Evolutionary conservation across 2,329 filamentous ascomycete genomes (phyloP).

Genomic region (Microcyclospora pomicola): DNA sequence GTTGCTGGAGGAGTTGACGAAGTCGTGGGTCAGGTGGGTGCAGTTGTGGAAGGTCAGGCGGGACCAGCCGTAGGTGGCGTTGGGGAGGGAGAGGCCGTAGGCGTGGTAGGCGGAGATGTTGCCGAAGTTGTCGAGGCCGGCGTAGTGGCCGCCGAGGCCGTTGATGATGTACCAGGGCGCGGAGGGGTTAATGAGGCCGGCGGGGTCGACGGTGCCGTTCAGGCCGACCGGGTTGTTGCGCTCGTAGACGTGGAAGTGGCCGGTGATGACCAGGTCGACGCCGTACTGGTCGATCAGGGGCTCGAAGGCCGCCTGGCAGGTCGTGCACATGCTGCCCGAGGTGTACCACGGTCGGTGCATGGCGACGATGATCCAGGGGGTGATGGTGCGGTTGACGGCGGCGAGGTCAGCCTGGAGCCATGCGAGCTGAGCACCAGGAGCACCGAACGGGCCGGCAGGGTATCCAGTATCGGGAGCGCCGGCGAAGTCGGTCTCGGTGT

Average conservation of each 20-base stretch:
- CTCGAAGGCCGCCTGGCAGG: conserved; percentile 33
- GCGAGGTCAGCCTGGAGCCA: conserved; percentile 34
- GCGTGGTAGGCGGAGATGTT: too few species aligned
- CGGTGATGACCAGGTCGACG: conserved; percentile 32
- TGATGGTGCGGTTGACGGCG: conserved; percentile 32
- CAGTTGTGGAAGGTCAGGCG: conserved; percentile 28
- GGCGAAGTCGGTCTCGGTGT: conserved; percentile 37
- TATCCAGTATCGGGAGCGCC: conserved; percentile 24
- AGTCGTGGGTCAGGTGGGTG: conserved; percentile 27
- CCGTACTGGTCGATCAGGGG: conserved; percentile 30
- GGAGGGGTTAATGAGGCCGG: conserved; percentile 34
- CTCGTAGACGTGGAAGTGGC: conserved; percentile 35
- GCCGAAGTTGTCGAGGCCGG: conserved; percentile 27
- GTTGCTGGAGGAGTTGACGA: conserved; percentile 21
- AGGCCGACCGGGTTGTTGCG: conserved; percentile 25
- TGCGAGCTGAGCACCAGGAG: conserved; percentile 31
- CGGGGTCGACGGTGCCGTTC: conserved; percentile 22
- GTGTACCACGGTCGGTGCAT: conserved; percentile 38
- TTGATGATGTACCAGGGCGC: conserved; percentile 39
- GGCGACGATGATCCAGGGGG: conserved; percentile 37
- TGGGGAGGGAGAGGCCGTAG: conserved; percentile 5
- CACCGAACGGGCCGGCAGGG: conserved; percentile 36
- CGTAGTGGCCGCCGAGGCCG: conserved; percentile 40
- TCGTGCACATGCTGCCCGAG: conserved; percentile 28
- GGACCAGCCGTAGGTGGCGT: conserved; percentile 25